Base-by-base conservation (phyloP, 108 stramenopile species). In the Cyclotella sp. region DNA sequence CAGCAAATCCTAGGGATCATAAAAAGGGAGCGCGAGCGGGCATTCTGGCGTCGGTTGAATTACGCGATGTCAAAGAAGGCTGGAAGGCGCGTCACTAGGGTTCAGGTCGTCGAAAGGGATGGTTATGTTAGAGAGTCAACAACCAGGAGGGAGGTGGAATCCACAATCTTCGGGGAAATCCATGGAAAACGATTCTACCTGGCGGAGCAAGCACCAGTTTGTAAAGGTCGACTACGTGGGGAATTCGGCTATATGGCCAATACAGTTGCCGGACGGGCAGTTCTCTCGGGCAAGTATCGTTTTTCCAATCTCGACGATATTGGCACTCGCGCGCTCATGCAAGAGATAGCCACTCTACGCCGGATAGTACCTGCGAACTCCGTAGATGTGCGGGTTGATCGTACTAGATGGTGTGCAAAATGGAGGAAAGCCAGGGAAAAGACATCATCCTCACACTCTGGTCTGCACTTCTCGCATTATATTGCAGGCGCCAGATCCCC, bases 1-100 rank as follows among this genome's bases (percentile, higher is more conserved):
- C 40, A 41, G 7, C 12, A 52, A 26, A 70, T 70, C 22, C 54
- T 70, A 7, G 69, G 3, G 19, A 55, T 70, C 15, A 68, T 63
- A 14, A 6, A 42, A 43, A 41, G 21, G 11, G 63, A 63, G 63
- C 41, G 43, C 21, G 14, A 63, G 39, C 14, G 63, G 63, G 18
- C 18, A 13, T 44, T 44, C 18, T 44, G 43, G 42, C 39, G 63
- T 21, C 12, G 42, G 9, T 5, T 63, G 16, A 63, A 63, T 42
- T 42, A n/a, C 42, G 9, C 43, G 4, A 43, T 44, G 43, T 9
- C 5, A 27, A 15, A 44, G 42, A 10, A 19, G n/a, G 15, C 11
- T 9, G 54, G 54, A 18, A 9, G 54, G 8, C 11, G 54, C 54
- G 54, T 55, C 9, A 11, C 9, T 18, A 21, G 8, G 21, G 54